A percentile compares a stretch with the other conserved stretches of the same genome.
Evolutionary conservation across 1,139 yeast genomes (phyloP).

Genomic region (Kazachstania sp.): DNA sequence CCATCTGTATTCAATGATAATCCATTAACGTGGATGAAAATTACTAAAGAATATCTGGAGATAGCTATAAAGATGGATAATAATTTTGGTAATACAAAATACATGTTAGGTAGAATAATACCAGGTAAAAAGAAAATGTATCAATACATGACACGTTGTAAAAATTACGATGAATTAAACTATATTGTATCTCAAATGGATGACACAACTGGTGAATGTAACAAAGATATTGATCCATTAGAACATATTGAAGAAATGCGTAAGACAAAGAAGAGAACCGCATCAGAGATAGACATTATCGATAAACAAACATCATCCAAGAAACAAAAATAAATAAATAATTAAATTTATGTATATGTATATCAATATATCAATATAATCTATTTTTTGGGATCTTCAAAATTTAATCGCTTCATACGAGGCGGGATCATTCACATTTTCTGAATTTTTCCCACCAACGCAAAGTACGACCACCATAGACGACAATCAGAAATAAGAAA

Average conservation of each 20-base stretch:
- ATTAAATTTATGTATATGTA: too few species aligned
- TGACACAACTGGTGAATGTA: slow-evolving; percentile 5
- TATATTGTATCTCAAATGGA: slow-evolving; percentile 18
- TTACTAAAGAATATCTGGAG: slow-evolving; percentile 49
- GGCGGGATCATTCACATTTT: too few species aligned
- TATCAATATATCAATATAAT: too few species aligned
- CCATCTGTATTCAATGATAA: slow-evolving; percentile 58
- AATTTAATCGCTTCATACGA: too few species aligned
- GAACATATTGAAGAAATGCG: neutral
- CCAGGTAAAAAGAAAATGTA: slow-evolving; percentile 69
- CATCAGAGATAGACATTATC: neutral
- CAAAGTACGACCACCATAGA: neutral
- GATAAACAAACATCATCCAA: too few species aligned
- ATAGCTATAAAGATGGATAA: slow-evolving; percentile 51
- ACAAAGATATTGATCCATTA: neutral
- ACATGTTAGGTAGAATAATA: slow-evolving; percentile 63
- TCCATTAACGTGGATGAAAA: slow-evolving; percentile 48
- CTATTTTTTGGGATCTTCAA: too few species aligned
- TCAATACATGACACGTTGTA: slow-evolving; percentile 49
- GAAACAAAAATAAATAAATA: too few species aligned
- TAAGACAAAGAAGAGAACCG: neutral
- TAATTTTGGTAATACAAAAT: slow-evolving; percentile 66
- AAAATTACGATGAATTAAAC: slow-evolving; percentile 45
- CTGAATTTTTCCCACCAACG: neutral
- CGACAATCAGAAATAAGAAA: neutral